Percentiles rank a stretch among this genome's conserved stretches.
phyloP scores from a whole-genome alignment of 306 rosid species.

The Medicago ruthenica region DNA sequence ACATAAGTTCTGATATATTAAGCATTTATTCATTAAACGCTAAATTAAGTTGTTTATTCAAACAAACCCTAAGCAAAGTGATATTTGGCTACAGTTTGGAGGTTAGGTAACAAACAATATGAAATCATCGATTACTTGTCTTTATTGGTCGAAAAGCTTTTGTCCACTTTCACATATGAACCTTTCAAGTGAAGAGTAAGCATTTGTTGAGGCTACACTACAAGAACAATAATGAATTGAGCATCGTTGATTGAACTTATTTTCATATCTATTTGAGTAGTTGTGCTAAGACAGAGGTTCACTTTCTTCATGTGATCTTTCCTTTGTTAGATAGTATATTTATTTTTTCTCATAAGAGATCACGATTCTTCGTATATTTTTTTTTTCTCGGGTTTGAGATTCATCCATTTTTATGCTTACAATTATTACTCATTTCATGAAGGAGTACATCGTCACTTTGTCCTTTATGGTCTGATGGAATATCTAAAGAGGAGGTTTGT shows the following conservation, averaged over 20 bases:
- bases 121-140: neutral
- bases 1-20: too few relatives aligned
- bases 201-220: neutral
- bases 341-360: slow-evolving; percentile 23
- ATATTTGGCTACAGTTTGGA: neutral
- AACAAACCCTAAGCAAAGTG: too few relatives aligned
- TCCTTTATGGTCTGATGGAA: slow-evolving; percentile 93
- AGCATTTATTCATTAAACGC: too few relatives aligned
- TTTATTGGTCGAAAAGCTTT: too few relatives aligned
- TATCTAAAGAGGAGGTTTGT: slow-evolving; percentile 81
- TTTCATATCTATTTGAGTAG: slow-evolving; percentile 22
- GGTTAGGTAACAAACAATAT: slow-evolving; percentile 3
- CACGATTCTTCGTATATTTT: neutral
- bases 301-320: slow-evolving; percentile 33
- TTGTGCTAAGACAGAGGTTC: slow-evolving; percentile 26
- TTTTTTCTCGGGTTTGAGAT: neutral
- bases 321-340: slow-evolving; percentile 11
- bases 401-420: slow-evolving; percentile 34
- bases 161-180: too few relatives aligned
- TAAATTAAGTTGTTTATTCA: too few relatives aligned
- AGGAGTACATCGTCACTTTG: slow-evolving; percentile 96
- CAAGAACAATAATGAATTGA: neutral
- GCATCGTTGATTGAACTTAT: slow-evolving; percentile 13
- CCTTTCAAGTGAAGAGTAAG: slow-evolving; percentile 2
- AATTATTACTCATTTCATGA: slow-evolving; percentile 37